phyloP scores from a whole-genome alignment of 371 early-diverging fungal species.

The Blakeslea trispora region DNA sequence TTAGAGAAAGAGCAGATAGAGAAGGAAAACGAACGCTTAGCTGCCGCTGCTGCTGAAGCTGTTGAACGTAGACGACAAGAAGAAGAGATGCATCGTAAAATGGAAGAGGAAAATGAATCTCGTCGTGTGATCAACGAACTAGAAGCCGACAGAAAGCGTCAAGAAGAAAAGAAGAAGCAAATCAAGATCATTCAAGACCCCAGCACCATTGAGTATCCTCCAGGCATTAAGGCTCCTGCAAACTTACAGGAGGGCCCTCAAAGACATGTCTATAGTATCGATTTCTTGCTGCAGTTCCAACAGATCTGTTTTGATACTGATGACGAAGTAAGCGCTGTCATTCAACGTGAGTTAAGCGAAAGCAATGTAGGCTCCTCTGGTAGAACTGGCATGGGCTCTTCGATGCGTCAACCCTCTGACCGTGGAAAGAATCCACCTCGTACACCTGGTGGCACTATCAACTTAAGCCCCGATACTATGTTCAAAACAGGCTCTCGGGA shows the following conservation, averaged over 20 bases:
- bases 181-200: constrained; percentile 32
- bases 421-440: constrained; percentile 54
- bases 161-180: constrained; percentile 27
- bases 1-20: constrained; percentile 17
- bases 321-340: constrained; percentile 62
- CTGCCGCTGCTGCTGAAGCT: constrained; percentile 5
- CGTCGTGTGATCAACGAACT: constrained; percentile 22
- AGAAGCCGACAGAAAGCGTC: constrained; percentile 42
- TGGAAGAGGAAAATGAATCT: constrained; percentile 22
- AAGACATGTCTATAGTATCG: constrained; percentile 61
- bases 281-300: constrained; percentile 81
- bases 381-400: constrained; percentile 12
- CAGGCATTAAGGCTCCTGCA: constrained; percentile 34
- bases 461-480: constrained; percentile 42
- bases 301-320: constrained; percentile 67
- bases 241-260: constrained; percentile 28
- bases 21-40: constrained; percentile 23
- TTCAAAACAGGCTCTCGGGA: constrained; percentile 49
- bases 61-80: constrained; percentile 21
- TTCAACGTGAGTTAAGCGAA: constrained; percentile 2
- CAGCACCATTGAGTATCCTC: constrained; percentile 41
- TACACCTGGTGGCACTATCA: constrained; percentile 40
- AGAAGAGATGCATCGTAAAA: constrained; percentile 18
- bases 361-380: neutral
- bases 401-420: constrained; percentile 56